Evolutionary conservation across 2,329 filamentous ascomycete species (phyloP), one percentile per base, ranked within the genome.

Genomic region (Cercospora beticola): DNA sequence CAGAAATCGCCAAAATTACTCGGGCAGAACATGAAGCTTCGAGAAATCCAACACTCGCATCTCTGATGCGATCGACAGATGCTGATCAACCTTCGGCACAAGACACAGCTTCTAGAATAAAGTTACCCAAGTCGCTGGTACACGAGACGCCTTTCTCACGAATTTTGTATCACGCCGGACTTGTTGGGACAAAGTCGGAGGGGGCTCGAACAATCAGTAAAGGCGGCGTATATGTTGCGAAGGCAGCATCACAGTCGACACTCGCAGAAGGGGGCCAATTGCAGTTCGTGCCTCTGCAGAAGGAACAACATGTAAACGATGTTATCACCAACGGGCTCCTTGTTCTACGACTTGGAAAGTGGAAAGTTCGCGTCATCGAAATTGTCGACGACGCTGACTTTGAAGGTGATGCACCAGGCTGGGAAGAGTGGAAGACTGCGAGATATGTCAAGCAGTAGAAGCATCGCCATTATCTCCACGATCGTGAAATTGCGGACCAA

Each of bases 1-100:
- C 83, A 0, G 75, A 85, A 7, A 86, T 86, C 70, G 93, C 94
- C 0, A 78, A 86, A 14, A 82, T 86, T 23, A 89, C 92, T 6
- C 87, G 89, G 68, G 73, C 76, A 16, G 82, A 88, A 70, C 87
- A 89, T 71, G 82, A 82, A 56, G 80, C 83, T 68, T 76, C 87
- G 59, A 74, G 77, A 5, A 72, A 61, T 6, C 76, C 74, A 1
- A 76, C 69, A 26, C 56, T 78, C 9, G 68, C 67, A 3, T 68
- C 72, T 36, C 61, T 76, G n/a, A 49, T 46, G 30, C 62, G 23
- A 14, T 31, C 61, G 28, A 33, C 43, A 4, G 54, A 61, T 23
- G 31, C 52, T 30, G 60, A 60, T 31, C 49, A 59, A 31, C 43
- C 61, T 12, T 36, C 28, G 14, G 59, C 31, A 54, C 57, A 57